Evolutionary conservation across 805 yeast species (phyloP).

Genomic region (Ogataea nonfermentans): DNA sequence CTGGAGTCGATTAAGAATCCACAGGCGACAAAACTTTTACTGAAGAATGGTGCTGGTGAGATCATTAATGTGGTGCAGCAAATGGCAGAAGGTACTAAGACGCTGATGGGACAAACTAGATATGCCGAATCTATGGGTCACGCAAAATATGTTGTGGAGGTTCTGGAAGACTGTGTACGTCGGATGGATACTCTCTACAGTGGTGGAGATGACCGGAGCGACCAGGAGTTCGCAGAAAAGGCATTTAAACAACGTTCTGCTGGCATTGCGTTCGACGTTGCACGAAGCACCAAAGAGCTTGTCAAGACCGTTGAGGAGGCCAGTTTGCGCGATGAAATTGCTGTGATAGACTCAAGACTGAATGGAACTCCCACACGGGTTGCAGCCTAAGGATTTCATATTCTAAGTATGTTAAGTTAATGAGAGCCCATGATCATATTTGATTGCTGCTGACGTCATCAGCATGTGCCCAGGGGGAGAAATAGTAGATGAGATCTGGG

Average conservation of each 20-base stretch:
- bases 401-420: neutral
- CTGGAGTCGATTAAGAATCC: slow-evolving; percentile 75
- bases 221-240: slow-evolving; percentile 74
- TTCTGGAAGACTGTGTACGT: slow-evolving; percentile 78
- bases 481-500: slow-evolving; percentile 11
- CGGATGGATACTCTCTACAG: slow-evolving; percentile 75
- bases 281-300: slow-evolving; percentile 92
- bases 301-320: slow-evolving; percentile 97
- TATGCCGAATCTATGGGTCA: slow-evolving; percentile 83
- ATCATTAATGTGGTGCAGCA: slow-evolving; percentile 75
- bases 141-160: slow-evolving; percentile 87
- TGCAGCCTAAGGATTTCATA: slow-evolving; percentile 1
- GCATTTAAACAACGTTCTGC: slow-evolving; percentile 92
- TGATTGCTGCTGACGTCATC: slow-evolving; percentile 7
- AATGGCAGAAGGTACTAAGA: slow-evolving; percentile 87
- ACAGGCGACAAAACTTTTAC: slow-evolving; percentile 69
- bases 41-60: slow-evolving; percentile 70
- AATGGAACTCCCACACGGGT: slow-evolving; percentile 8
- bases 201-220: slow-evolving; percentile 37
- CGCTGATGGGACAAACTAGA: slow-evolving; percentile 84
- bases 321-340: slow-evolving; percentile 81
- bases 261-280: slow-evolving; percentile 94
- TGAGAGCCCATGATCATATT: neutral
- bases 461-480: slow-evolving; percentile 1
- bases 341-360: slow-evolving; percentile 68